Evolutionary conservation across 1,284 basidiomycete species (phyloP), one percentile per base, ranked within the genome.

Genomic region (Leccinum brunneo-olivaceum): DNA sequence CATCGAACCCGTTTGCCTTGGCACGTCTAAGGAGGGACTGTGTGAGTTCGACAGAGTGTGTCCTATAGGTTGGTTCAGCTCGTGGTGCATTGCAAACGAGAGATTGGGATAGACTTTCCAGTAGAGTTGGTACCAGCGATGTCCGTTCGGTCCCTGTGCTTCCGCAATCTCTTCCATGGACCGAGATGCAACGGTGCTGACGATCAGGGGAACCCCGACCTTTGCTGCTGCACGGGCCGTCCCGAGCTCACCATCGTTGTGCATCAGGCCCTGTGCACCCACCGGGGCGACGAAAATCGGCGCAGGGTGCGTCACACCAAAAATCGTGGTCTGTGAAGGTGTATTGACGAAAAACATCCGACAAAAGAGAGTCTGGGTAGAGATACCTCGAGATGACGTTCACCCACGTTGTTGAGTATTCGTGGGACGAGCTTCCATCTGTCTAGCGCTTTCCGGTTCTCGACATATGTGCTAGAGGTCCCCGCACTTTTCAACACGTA

Each of bases 41-140:
- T 0, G 82, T 82, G 8, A 86, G 60, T 2, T 81, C 80, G 47
- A 81, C 65, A 30, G 73, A 68, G 19, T 62, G 62, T 2, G 84
- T 82, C 84, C 74, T 74, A 34, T 4, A 12, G n/a, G 12, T 18
- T 27, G 9, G 14, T 11, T 44, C 6, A 37, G 24, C 16, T 20
- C 9, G 29, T 16, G 21, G 34, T 2, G 16, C 7, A 5, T 15
- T 4, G 1, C 15, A 23, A 16, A 12, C n/a, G 9, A 32, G 9
- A 6, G 32, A n/a, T n/a, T n/a, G 32, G 9, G 16, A 18, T 20
- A 12, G 14, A 51, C 50, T 36, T 37, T 75, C 81, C 83, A 86
- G 61, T 91, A 91, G 7, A 91, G 73, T 62, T 92, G 88, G 64
- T 77, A 92, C 80, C 81, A 91, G 20, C 86, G 70, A 23, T 76